phyloP scores from a whole-genome alignment of 1,139 yeast species.

The Entelexis paramagnoliae region DNA sequence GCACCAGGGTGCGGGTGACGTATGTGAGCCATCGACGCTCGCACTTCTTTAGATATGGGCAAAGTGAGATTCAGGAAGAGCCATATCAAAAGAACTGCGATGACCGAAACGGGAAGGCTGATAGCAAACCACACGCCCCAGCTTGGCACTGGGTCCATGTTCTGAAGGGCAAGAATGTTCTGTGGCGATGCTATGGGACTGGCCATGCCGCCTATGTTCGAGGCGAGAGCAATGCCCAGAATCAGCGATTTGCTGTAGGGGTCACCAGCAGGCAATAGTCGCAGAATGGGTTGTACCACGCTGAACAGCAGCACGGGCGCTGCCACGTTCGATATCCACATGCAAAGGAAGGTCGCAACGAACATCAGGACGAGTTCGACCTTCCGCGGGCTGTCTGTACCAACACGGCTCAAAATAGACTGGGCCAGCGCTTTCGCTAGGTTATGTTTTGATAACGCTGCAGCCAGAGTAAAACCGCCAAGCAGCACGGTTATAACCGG shows the following conservation, averaged over 20 bases:
- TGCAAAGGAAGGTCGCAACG: slow-evolving; percentile 73
- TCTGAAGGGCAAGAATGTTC: slow-evolving; percentile 76
- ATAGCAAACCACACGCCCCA: slow-evolving; percentile 94
- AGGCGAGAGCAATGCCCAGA: slow-evolving; percentile 81
- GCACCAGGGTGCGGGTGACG: slow-evolving; percentile 34
- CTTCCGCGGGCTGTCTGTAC: slow-evolving; percentile 62
- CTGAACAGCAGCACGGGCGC: slow-evolving; percentile 90
- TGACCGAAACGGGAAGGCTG: slow-evolving; percentile 63
- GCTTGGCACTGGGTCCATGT: slow-evolving; percentile 82
- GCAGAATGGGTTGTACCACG: slow-evolving; percentile 74
- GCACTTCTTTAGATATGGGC: slow-evolving; percentile 43
- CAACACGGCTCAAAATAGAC: slow-evolving; percentile 66
- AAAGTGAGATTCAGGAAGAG: slow-evolving; percentile 55
- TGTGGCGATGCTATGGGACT: slow-evolving; percentile 96
- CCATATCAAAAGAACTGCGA: slow-evolving; percentile 62
- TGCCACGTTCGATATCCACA: slow-evolving; percentile 96
- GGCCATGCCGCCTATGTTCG: slow-evolving; percentile 91
- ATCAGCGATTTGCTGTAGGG: slow-evolving; percentile 74
- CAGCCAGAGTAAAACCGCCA: slow-evolving; percentile 92
- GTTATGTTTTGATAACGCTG: slow-evolving; percentile 82
- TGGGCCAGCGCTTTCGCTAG: slow-evolving; percentile 81
- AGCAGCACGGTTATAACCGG: slow-evolving; percentile 78
- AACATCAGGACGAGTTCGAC: slow-evolving; percentile 72
- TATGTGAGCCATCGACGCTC: slow-evolving; percentile 50
- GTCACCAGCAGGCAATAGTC: slow-evolving; percentile 70